Percentiles rank a stretch among this genome's conserved stretches.
Conservation (phyloP, 2,329 filamentous ascomycete species). For the Hypoxylon sp. region DNA sequence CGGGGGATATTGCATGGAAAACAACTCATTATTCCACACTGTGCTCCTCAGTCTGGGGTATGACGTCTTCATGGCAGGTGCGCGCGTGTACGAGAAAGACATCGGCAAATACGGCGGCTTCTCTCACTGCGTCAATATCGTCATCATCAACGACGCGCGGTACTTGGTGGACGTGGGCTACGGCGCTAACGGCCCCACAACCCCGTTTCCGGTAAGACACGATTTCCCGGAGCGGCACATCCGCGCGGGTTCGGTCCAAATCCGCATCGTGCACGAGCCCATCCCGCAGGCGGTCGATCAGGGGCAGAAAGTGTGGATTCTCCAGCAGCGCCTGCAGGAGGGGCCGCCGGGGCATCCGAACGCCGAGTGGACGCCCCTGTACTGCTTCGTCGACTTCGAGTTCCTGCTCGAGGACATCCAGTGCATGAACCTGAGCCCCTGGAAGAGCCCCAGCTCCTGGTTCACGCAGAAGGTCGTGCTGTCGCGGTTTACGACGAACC, state of each 20-base stretch:
- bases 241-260: constrained; percentile 46
- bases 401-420: constrained; percentile 56
- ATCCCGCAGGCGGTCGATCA: constrained; percentile 46
- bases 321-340: constrained; percentile 39
- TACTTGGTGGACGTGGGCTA: constrained; percentile 47
- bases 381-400: constrained; percentile 61
- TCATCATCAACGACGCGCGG: constrained; percentile 28
- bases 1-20: constrained; percentile 63
- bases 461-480: constrained; percentile 56
- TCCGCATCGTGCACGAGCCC: constrained; percentile 49
- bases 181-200: constrained; percentile 43
- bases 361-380: constrained; percentile 56
- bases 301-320: constrained; percentile 43
- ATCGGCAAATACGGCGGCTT: constrained; percentile 42
- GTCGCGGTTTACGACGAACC: constrained; percentile 56
- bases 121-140: constrained; percentile 49
- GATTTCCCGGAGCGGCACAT: constrained; percentile 30
- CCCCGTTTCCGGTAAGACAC: constrained; percentile 30
- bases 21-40: constrained; percentile 58
- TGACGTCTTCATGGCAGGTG: constrained; percentile 45
- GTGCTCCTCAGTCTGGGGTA: constrained; percentile 58
- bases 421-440: constrained; percentile 56
- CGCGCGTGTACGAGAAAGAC: constrained; percentile 42
- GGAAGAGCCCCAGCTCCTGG: constrained; percentile 50
- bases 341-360: neutral